Base-by-base conservation (phyloP, 2,329 filamentous ascomycete species). In the Talaromyces verruculosus region DNA sequence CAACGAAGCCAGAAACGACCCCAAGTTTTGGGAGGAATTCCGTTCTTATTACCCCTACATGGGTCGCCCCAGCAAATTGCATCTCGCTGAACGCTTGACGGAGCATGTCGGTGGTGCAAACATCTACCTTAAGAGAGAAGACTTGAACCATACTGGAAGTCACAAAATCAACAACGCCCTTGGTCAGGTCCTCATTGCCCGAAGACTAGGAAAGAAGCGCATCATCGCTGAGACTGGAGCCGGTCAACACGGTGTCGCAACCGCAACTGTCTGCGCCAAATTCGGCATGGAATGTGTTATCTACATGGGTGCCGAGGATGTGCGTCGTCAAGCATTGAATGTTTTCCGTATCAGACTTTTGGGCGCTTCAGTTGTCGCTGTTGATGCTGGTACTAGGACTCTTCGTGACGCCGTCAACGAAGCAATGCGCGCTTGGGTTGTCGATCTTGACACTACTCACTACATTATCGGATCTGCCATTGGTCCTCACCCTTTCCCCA, bases 121-220 rank as follows among this genome's bases (percentile, higher is more conserved):
- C 75, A 96, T 99, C 82, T 99, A 94, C 90, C 82, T 99, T 71
- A 99, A 99, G 86, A 88, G 95, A 72, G 95, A 99, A 81, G 95
- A 99, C 77, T 84, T 98, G 65, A 98, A 98, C 81, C 95, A 99
- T 78, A 98, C 95, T 8, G 95, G 95, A 71, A 96, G 91, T 69
- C 95, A 99, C 85, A 99, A 99, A 86, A 98, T 99, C 84, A 99
- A 99, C 84, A 99, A 99, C 74, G 95, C 95, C 0, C 84, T 99
- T 8, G 95, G 95, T 1, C 95, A 99, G 79, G 88, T 97, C 59
- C 86, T 99, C 15, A 83, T 99, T 45, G 95, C 95, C 1, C 86
- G 86, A 72, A 85, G 92, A 68, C 81, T 99, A 59, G 95, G 95
- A 61, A 99, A 99, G 86, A 97, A 89, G 5, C 91, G 93, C 77